Percentiles rank a stretch among this genome's conserved stretches.
Conservation (phyloP, 106 monocot genomes). For the Platanthera guangdongensis region DNA sequence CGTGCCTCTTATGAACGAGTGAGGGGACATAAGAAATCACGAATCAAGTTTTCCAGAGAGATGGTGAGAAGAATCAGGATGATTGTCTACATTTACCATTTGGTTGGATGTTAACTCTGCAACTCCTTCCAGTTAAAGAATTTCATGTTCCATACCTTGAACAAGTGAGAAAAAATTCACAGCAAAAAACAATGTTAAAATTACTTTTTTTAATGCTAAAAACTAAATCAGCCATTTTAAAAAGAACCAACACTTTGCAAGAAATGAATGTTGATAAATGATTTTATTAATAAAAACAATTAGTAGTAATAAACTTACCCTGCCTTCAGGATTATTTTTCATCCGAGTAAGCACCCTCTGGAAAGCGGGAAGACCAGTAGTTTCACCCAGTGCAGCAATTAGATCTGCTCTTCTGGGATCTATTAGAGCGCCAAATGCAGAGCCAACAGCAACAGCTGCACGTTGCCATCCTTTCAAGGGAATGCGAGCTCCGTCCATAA, state of each 20-base stretch:
- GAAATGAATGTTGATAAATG: conserved; percentile 1
- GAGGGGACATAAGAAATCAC: too few species aligned
- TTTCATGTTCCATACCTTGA: too few species aligned
- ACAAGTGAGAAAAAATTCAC: too few species aligned
- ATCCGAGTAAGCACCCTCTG: conserved; percentile 63
- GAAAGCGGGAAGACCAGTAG: conserved; percentile 86
- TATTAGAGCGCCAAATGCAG: conserved; percentile 76
- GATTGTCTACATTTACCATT: too few species aligned
- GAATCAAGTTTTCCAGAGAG: too few species aligned
- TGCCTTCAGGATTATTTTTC: conserved; percentile 70
- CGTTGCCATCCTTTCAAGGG: conserved; percentile 81
- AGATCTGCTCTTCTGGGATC: conserved; percentile 89
- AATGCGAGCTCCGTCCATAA: conserved; percentile 44
- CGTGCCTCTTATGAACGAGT: too few species aligned
- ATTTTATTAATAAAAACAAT: neutral
- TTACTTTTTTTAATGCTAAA: too few species aligned
- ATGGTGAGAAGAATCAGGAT: too few species aligned
- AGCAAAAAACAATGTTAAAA: too few species aligned
- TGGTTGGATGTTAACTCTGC: too few species aligned
- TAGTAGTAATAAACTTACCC: conserved; percentile 26
- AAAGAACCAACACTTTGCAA: neutral
- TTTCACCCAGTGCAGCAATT: conserved; percentile 94
- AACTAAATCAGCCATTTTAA: neutral
- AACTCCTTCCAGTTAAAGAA: too few species aligned
- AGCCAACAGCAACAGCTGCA: conserved; percentile 75